Evolutionary conservation across 176 grass and related monocot genomes (phyloP).

Genomic region (Oryza australiensis): DNA sequence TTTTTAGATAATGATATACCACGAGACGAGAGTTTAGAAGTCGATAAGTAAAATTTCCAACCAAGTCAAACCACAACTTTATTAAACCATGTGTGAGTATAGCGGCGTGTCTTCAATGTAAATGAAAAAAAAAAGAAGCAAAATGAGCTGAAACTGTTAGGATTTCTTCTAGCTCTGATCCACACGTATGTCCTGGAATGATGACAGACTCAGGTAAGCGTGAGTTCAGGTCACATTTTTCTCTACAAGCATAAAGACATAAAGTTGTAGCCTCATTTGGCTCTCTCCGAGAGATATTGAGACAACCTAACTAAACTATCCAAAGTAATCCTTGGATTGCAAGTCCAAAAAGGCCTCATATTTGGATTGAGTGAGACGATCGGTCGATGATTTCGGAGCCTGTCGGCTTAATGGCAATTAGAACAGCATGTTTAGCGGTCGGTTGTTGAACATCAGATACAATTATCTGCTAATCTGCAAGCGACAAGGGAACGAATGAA

Average conservation of each 20-base stretch:
- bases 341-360: constrained; percentile 23
- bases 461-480: background rate
- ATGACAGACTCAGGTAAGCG: background rate
- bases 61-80: too few relatives aligned
- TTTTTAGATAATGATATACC: too few relatives aligned
- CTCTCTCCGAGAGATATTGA: constrained; percentile 7
- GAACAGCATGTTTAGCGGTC: constrained; percentile 42
- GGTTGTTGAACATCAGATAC: background rate
- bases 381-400: constrained; percentile 28
- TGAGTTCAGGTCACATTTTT: background rate
- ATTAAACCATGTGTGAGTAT: too few relatives aligned
- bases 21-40: too few relatives aligned
- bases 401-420: constrained; percentile 42
- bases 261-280: background rate
- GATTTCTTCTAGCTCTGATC: background rate
- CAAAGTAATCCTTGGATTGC: constrained; percentile 38
- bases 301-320: constrained; percentile 15
- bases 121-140: background rate
- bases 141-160: background rate
- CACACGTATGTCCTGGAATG: background rate
- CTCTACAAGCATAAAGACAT: background rate
- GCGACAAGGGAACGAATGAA: background rate
- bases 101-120: background rate
- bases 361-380: constrained; percentile 33
- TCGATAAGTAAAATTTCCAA: too few relatives aligned